Evolutionary conservation across 2,329 filamentous ascomycete species (phyloP).

Genomic region (Colletotrichum sp.): DNA sequence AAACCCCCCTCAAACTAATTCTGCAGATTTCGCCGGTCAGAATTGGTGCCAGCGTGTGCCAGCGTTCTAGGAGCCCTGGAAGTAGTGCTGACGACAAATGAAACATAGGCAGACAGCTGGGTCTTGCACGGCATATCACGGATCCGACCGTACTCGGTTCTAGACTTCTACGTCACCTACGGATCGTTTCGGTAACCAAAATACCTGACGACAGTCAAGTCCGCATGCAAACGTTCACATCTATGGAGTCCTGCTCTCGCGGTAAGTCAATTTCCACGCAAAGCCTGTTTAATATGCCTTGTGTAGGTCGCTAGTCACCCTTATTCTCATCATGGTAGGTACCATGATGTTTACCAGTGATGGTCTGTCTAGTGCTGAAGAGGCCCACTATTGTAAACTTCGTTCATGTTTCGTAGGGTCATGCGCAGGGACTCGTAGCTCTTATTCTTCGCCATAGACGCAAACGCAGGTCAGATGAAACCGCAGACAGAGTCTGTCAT

Average conservation of each 20-base stretch:
- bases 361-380: neutral
- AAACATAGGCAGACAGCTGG: neutral
- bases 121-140: neutral
- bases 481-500: neutral
- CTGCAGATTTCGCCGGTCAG: neutral
- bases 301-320: neutral
- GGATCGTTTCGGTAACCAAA: neutral
- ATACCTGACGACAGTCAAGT: rapidly evolving
- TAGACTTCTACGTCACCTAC: neutral
- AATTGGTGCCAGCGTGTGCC: too few relatives aligned
- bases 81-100: neutral
- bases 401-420: neutral
- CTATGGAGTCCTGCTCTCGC: neutral
- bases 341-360: neutral
- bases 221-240: neutral
- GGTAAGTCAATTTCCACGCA: rapidly evolving
- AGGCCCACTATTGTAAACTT: neutral
- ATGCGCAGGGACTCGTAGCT: neutral
- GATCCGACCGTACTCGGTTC: neutral
- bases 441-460: neutral
- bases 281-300: neutral
- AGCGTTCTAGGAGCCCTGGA: neutral
- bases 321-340: neutral
- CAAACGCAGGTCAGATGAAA: neutral
- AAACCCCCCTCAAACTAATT: rapidly evolving